Base-by-base conservation (phyloP, 2,329 filamentous ascomycete species). In the Fusarium beomiforme region DNA sequence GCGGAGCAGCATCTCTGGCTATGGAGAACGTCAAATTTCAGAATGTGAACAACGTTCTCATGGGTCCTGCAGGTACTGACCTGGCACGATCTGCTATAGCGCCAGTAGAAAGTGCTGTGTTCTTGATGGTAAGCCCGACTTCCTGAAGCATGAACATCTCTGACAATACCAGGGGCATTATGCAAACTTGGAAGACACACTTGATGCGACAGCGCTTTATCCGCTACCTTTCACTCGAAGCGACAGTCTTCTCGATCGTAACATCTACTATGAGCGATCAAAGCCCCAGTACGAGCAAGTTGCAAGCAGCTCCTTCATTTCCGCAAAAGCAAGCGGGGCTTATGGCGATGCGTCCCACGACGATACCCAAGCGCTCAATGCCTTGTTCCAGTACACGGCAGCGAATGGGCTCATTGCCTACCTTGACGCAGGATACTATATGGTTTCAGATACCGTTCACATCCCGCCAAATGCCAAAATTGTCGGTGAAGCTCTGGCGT, bases 341-440 rank as follows among this genome's bases (percentile, higher is more conserved):
- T 84, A 17, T 84, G 93, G 93, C 67, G 92, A 96, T 75, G 93
- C 92, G 37, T 78, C 79, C 4, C 91, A 92, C 2, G 93, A 96
- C 71, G 93, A 96, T 77, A 95, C 93, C 2, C 84, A 83, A 11
- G 89, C 88, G 17, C 87, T 96, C 19, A 77, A 76, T 33, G 43
- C 29, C 1, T 87, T 92, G 17, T 85, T 95, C 65, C 71, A 84
- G 88, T 75, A 74, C 63, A 76, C 79, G 14, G 87, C 85, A 47
- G 87, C 87, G 12, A 83, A 84, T 1, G 86, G 86, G 55, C 84
- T 86, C 61, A 80, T 92, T 26, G 85, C 88, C 19, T 91, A 85
- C 73, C 83, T 92, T 60, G 89, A 91, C 70, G 86, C 86, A 26
- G 90, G 90, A 13, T 83, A 87, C 26, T 92, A 92, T 74, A 80